Base-by-base conservation (phyloP, 169 alveolate species). In the Theileria parva region DNA sequence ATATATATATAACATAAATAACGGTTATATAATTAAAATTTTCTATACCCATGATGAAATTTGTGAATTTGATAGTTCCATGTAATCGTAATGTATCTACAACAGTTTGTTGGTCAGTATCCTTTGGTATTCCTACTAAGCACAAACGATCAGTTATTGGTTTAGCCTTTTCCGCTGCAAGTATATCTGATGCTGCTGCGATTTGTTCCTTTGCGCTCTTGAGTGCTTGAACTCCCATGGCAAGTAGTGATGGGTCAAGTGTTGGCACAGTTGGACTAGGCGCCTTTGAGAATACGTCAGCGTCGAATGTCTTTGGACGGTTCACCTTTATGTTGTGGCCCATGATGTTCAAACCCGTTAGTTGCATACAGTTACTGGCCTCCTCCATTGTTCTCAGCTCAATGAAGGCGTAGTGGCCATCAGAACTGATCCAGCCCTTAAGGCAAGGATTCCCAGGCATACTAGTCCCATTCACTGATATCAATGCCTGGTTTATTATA, bases 361-460 rank as follows among this genome's bases (percentile, higher is more conserved):
- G 79, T 69, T 92, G 95, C 88, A 92, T 83, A 57, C 93, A 93
- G 76, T 90, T 92, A 44, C 92, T 86, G 8, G 99, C 98, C 75
- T 96, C 99, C 87, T 96, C 98, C 74, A 96, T 92, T 27, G 98
- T 91, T 44, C 99, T 80, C 78, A 96, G 95, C 80, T 97, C 99
- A 15, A 96, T 95, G 91, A 96, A 96, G 27, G 98, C 98, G 85
- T 95, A 97, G 77, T 94, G 97, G 3, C 98, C 96, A 81, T 97
- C 99, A 11, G 97, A 86, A 66, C 97, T 92, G 5, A 96, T 93
- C 98, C 99, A 96, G 25, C 98, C 97, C 78, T 93, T 88, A 12
- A 95, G 87, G 13, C 95, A 96, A 17, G 88, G 87, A 37, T 75
- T 84, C 9, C 94, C 94, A n/a, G 95, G 95, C 71, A 91, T 63